A percentile compares a stretch with the other conserved stretches of the same genome.
Evolutionary conservation across 2,329 filamentous ascomycete species (phyloP).

Genomic region (Aspergillus vadensis): DNA sequence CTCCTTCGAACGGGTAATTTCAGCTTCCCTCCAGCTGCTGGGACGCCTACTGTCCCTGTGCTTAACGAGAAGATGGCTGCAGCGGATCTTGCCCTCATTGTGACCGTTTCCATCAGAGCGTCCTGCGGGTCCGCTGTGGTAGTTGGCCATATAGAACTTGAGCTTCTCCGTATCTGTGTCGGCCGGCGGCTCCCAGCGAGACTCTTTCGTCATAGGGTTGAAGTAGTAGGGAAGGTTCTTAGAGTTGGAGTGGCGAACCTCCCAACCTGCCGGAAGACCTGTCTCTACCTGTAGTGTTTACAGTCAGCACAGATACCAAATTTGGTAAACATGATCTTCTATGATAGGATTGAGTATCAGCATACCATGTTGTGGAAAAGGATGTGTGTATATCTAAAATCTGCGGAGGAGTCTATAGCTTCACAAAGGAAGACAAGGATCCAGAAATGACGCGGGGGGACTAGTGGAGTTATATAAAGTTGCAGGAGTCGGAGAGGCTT

Average conservation of each 20-base stretch:
- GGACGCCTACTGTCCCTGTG: slow-evolving; percentile 85
- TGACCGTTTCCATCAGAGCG: slow-evolving; percentile 38
- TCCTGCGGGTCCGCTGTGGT: slow-evolving; percentile 65
- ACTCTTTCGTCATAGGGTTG: slow-evolving; percentile 82
- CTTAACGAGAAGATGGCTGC: slow-evolving; percentile 91
- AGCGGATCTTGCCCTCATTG: slow-evolving; percentile 82
- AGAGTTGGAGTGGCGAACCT: slow-evolving; percentile 96
- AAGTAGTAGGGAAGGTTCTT: slow-evolving; percentile 99
- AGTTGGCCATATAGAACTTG: slow-evolving; percentile 87
- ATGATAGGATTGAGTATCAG: background rate
- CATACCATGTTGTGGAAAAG: slow-evolving; percentile 16
- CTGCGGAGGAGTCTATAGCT: background rate
- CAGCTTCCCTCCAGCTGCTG: slow-evolving; percentile 87
- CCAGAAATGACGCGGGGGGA: background rate
- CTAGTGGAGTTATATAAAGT: background rate
- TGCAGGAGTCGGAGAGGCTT: background rate
- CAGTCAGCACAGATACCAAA: slow-evolving; percentile 13
- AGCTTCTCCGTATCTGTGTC: slow-evolving; percentile 89
- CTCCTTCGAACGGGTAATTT: slow-evolving; percentile 85
- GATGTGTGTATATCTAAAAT: background rate
- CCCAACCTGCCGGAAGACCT: slow-evolving; percentile 84
- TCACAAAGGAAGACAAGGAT: background rate
- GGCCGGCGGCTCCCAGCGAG: slow-evolving; percentile 89
- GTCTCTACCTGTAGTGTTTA: slow-evolving; percentile 61
- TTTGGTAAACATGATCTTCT: background rate